phyloP scores from a whole-genome alignment of 2,329 filamentous ascomycete species.

The Colletotrichum sidae region DNA sequence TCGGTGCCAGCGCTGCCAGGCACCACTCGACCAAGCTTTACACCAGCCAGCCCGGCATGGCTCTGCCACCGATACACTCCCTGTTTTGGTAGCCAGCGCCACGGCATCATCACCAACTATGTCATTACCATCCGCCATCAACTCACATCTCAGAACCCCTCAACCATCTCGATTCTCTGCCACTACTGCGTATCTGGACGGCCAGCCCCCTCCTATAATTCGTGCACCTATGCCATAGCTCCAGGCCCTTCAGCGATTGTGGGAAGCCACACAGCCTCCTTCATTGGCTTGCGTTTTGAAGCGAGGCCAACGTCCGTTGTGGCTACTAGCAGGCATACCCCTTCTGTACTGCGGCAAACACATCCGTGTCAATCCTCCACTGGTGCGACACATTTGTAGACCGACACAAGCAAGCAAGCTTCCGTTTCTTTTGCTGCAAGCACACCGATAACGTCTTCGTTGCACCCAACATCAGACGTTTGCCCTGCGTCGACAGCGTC shows the following conservation, averaged over 20 bases:
- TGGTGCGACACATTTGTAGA: no score
- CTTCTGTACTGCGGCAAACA: constrained; percentile 4
- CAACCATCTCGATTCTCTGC: constrained; percentile 16
- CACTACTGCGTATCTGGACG: not conserved
- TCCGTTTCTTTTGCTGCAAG: no score
- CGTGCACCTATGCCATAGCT: constrained; percentile 13
- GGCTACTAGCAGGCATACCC: constrained; percentile 19
- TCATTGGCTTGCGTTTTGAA: constrained; percentile 11
- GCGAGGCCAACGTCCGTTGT: constrained; percentile 9
- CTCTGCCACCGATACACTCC: not conserved
- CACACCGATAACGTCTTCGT: not conserved
- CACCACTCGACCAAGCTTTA: no score
- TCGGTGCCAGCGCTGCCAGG: no score
- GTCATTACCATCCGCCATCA: not conserved
- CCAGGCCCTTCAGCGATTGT: constrained; percentile 17
- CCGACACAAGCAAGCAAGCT: no score
- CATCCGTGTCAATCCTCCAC: constrained; percentile 7
- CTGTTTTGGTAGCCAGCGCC: constrained; percentile 5
- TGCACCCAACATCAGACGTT: constrained; percentile 19
- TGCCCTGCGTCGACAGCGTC: not conserved
- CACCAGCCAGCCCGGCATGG: no score
- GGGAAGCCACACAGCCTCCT: constrained; percentile 1
- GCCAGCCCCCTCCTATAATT: constrained; percentile 10
- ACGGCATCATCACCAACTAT: constrained; percentile 10
- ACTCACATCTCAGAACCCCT: not conserved